Percentiles rank a stretch among this genome's conserved stretches.
These are phyloP conservation scores for Erysimum pusillum DNA, from an alignment of 441 rosid genomes.

Conservation along the genomic window DNA sequence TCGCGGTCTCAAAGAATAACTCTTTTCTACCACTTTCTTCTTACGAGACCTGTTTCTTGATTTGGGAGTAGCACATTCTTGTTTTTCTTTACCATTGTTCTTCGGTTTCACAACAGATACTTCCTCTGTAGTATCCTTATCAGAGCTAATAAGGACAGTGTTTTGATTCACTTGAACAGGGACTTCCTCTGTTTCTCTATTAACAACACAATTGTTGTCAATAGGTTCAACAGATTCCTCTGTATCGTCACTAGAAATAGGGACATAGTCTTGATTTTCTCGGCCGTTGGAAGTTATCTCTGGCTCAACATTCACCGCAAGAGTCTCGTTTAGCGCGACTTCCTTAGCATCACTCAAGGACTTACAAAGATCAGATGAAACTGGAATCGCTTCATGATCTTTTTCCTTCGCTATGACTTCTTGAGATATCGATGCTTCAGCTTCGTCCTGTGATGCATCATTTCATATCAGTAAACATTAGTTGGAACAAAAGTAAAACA, in stretches of 20 bases:
- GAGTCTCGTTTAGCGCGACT: background rate
- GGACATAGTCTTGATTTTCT: background rate
- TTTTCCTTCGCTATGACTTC: slow-evolving; percentile 12
- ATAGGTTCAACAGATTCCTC: background rate
- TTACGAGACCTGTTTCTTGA: background rate
- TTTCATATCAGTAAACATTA: slow-evolving; percentile 1
- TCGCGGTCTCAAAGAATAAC: slow-evolving; percentile 7
- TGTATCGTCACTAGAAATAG: background rate
- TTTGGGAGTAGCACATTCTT: background rate
- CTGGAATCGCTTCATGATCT: slow-evolving; percentile 5
- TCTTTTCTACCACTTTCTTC: background rate
- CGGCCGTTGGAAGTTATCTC: background rate
- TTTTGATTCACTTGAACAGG: background rate
- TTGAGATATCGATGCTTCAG: slow-evolving; percentile 6
- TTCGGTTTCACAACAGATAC: slow-evolving; percentile 3
- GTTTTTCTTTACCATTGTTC: background rate
- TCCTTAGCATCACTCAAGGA: background rate
- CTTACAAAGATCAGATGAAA: background rate
- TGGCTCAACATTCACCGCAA: slow-evolving; percentile 2
- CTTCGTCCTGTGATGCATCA: slow-evolving; percentile 38
- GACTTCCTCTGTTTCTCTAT: background rate
- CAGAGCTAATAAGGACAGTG: background rate
- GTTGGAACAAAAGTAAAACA: background rate
- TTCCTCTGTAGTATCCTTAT: slow-evolving; percentile 4
- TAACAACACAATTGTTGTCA: background rate